Percentiles rank a stretch among this genome's conserved stretches.
Conservation (phyloP, 2,329 filamentous ascomycete genomes). For the Bipolaris oryzae region DNA sequence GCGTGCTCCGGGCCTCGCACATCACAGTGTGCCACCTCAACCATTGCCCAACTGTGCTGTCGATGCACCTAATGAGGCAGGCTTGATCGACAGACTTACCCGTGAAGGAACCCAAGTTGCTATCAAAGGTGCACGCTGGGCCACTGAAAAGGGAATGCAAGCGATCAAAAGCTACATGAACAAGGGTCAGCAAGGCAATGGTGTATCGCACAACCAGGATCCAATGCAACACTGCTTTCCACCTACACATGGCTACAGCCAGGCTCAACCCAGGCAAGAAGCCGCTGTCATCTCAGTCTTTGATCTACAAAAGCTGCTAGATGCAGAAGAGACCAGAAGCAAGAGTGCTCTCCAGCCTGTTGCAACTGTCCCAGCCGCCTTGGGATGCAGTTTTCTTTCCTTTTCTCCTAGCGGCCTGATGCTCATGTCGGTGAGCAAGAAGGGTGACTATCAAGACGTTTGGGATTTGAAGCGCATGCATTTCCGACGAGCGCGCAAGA, state of each 20-base stretch:
- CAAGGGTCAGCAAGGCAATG: slow-evolving; percentile 37
- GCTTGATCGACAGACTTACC: slow-evolving; percentile 76
- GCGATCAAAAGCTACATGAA: slow-evolving; percentile 85
- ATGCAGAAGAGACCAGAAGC: slow-evolving; percentile 55
- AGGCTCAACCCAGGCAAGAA: slow-evolving; percentile 60
- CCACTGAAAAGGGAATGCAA: slow-evolving; percentile 76
- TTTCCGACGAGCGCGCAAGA: slow-evolving; percentile 51
- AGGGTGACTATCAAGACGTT: slow-evolving; percentile 81
- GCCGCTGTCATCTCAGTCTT: slow-evolving; percentile 76
- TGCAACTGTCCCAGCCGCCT: slow-evolving; percentile 71
- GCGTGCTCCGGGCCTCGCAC: slow-evolving; percentile 62
- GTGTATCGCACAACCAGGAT: slow-evolving; percentile 37
- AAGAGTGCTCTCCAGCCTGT: slow-evolving; percentile 63
- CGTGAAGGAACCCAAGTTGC: slow-evolving; percentile 80
- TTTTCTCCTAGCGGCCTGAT: slow-evolving; percentile 76
- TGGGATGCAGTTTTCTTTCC: slow-evolving; percentile 81
- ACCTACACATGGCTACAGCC: slow-evolving; percentile 73
- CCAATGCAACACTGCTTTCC: slow-evolving; percentile 66
- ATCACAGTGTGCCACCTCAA: slow-evolving; percentile 71
- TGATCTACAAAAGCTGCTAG: slow-evolving; percentile 67
- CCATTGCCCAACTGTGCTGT: slow-evolving; percentile 70
- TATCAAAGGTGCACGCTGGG: slow-evolving; percentile 75
- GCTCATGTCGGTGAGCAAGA: slow-evolving; percentile 79
- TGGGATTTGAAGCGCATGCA: slow-evolving; percentile 75
- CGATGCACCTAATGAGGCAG: slow-evolving; percentile 74